Evolutionary conservation across 306 rosid species (phyloP), one percentile per base, ranked within the genome.

Genomic region (Potentilla sterilis): DNA sequence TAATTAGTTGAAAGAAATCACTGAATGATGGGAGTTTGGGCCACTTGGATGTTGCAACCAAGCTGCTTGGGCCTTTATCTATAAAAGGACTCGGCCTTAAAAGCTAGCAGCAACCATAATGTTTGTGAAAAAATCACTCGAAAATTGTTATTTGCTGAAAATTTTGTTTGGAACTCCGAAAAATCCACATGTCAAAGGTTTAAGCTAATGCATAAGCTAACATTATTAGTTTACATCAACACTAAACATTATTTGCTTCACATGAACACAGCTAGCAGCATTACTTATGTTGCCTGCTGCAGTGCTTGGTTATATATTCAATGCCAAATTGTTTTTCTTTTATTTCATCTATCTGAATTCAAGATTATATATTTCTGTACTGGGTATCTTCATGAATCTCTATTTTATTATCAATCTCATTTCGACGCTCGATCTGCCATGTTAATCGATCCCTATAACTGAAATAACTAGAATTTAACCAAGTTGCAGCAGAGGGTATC

Each of bases 391-490:
- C 38, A 55, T 28, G 28, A 28, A 3, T 13, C 66, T 28, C 22
- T 66, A 19, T n/a, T 40, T 66, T 63, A 62, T 35, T 34, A 62
- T 34, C 6, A 19, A 40, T 41, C 51, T 41, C 11, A 14, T n/a
- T 67, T 41, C 49, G 41, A 67, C 58, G 14, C 70, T 64, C 44
- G 22, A 51, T 64, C 69, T 64, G 69, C 47, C 70, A 40, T 38
- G 47, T 6, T n/a, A 40, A 40, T 37, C 5, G 5, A 37, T 67
- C 80, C 77, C 72, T 55, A 59, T 58, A 85, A 85, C 91, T 71
- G 87, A 85, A 85, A 72, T 75, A 85, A 83, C 91, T 77, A 78
- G 65, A 78, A 18, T 18, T 19, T 18, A 75, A 28, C 58, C 91
- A 81, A 81, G 78, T 68, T 22, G 54, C 70, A 67, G 40, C 5